Base-by-base conservation (phyloP, 176 grass and related monocot species). In the Carex kokanica region DNA sequence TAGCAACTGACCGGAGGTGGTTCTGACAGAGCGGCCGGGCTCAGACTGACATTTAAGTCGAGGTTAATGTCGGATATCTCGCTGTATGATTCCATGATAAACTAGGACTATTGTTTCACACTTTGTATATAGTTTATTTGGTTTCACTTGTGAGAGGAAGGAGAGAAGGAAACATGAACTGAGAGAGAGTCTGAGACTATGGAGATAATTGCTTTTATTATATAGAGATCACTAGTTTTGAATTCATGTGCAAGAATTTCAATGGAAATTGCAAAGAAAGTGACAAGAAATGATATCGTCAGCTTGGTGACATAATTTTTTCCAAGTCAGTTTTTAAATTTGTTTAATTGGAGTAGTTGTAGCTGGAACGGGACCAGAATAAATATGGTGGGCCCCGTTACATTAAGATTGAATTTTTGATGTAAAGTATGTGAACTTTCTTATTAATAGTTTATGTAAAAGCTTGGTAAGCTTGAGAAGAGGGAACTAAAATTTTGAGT, bases 1-100 rank as follows among this genome's bases (percentile, higher is more conserved):
- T 63, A 75, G 40, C 38, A 7, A 64, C 78, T 34, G 72, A 71
- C 58, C 72, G 72, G 21, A 51, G 75, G 47, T 58, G 69, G 60
- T 62, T 84, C 56, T 16, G 34, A 29, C 2, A 36, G 7, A 13
- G 40, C 0, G 0, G 20, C 69, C 16, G 65, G 20, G 0, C 55
- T 55, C 25, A 75, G 84, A 5, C 94, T 88, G 69, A 92, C 79
- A 84, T 64, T 80, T 68, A 97, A 91, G 79, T 92, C 90, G 6
- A 94, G 81, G 73, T 84, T 92, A 3, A 90, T 84, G 2, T 86
- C 64, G 17, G 88, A 73, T 47, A 81, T 75, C 18, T 29, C 11
- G 14, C 8, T 23, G 68, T 71, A 49, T 21, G 80, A 66, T 13
- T 34, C 72, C 29, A 86, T 89, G 91, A 91, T 91, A 8, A 67